Base-by-base conservation (phyloP, 768 basidiomycete species). In the Amylocystis lapponica region DNA sequence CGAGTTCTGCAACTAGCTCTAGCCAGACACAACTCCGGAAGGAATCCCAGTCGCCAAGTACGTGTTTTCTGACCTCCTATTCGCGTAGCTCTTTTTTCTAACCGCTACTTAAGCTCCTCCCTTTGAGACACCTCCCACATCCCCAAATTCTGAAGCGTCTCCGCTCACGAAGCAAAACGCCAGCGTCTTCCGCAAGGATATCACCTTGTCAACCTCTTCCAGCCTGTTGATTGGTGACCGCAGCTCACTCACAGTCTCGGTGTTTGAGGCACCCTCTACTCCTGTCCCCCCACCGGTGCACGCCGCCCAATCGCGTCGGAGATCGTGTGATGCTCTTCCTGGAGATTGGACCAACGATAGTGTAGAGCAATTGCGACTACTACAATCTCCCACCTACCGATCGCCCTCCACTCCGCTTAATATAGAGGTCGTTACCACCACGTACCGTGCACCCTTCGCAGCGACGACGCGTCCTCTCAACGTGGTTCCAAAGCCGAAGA, bases 81-180 rank as follows among this genome's bases (percentile, higher is more conserved):
- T n/a, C n/a, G n/a, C n/a, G n/a, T n/a, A n/a, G n/a, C n/a, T n/a
- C n/a, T n/a, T n/a, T n/a, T n/a, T n/a, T n/a, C n/a, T n/a, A n/a
- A n/a, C n/a, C 32, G 32, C 32, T 33, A 7, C 32, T 46, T n/a
- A n/a, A n/a, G 45, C 53, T 9, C 27, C 41, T 1, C 27, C 45
- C 4, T 55, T 52, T 37, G 41, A 49, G 23, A 52, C 54, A 1
- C 51, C 54, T 17, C 40, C 47, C 20, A 55, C 46, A 8, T 45
- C 54, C 2, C 54, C 51, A 17, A 20, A 27, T 5, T 40, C 43
- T 19, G 19, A 22, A 5, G 11, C 38, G 2, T 23, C 41, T 16
- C 27, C 27, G 13, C 43, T 53, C 22, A 36, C 43, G 12, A 50
- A 48, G 30, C 49, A 43, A n/a, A n/a, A n/a, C n/a, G n/a, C n/a